Percentiles rank a stretch among this genome's conserved stretches.
Conservation (phyloP, 1,284 basidiomycete genomes). For the Melampsora americana region DNA sequence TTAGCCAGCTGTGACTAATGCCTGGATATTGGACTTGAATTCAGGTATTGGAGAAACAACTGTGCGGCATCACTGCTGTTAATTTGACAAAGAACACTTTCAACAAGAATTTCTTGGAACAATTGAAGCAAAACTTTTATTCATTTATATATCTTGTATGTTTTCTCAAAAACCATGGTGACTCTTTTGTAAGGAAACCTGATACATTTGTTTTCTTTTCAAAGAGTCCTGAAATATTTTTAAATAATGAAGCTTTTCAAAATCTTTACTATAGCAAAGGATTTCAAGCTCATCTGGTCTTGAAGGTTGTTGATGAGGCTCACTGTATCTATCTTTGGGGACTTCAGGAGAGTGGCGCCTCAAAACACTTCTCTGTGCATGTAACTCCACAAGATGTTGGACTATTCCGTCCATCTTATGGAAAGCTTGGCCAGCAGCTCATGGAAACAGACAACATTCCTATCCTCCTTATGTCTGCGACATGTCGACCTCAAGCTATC, state of each 20-base stretch:
- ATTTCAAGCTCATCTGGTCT: background rate
- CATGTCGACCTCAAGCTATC: too few relatives aligned
- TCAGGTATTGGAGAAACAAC: slow-evolving; percentile 6
- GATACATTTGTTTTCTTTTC: background rate
- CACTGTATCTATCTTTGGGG: slow-evolving; percentile 15
- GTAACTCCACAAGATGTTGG: background rate
- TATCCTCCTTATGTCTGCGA: too few relatives aligned
- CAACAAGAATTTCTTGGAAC: background rate
- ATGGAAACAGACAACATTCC: too few relatives aligned
- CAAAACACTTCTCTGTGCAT: background rate
- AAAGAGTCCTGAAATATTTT: slow-evolving; percentile 7
- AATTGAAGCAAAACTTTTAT: background rate
- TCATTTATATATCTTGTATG: background rate
- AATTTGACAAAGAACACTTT: slow-evolving; percentile 10
- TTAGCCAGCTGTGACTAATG: background rate
- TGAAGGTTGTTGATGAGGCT: slow-evolving; percentile 13
- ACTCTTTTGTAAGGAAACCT: background rate
- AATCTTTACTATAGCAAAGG: too few relatives aligned
- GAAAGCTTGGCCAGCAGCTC: too few relatives aligned
- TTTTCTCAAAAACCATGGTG: too few relatives aligned
- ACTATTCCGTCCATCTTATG: background rate
- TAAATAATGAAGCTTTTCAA: too few relatives aligned
- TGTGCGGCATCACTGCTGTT: background rate
- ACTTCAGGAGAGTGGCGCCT: background rate
- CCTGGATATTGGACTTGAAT: background rate